Evolutionary conservation across 2,329 filamentous ascomycete species (phyloP).

Genomic region (Penicillium sp.): DNA sequence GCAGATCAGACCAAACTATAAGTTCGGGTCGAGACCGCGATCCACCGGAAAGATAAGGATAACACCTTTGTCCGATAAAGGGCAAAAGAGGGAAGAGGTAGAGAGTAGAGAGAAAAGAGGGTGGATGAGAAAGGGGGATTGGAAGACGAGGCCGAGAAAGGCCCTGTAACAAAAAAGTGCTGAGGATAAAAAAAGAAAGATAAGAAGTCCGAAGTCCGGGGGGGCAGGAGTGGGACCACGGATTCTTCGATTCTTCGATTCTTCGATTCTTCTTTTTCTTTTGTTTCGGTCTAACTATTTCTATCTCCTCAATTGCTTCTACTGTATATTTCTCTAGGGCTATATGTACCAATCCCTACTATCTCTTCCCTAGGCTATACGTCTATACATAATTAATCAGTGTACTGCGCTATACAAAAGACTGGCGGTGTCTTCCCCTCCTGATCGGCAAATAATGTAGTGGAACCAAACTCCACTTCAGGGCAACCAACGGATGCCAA

Average conservation of each 20-base stretch:
- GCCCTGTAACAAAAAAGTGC: background rate
- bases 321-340: too few species aligned
- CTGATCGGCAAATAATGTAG: background rate
- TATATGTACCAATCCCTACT: too few species aligned
- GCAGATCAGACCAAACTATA: background rate
- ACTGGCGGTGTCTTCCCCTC: background rate
- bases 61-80: slow-evolving; percentile 15
- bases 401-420: background rate
- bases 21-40: background rate
- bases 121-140: slow-evolving; percentile 5
- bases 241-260: too few species aligned
- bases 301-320: too few species aligned
- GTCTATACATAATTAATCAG: too few species aligned
- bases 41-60: background rate
- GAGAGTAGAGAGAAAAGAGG: slow-evolving; percentile 1
- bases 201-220: background rate
- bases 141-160: background rate
- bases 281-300: too few species aligned
- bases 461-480: background rate
- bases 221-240: too few species aligned
- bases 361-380: too few species aligned
- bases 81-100: background rate
- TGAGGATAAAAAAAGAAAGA: background rate
- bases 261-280: too few species aligned
- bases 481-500: background rate